These are phyloP conservation scores for Parastagonospora nodorum DNA, from an alignment of 2,329 filamentous ascomycete genomes.

Conservation along the genomic window DNA sequence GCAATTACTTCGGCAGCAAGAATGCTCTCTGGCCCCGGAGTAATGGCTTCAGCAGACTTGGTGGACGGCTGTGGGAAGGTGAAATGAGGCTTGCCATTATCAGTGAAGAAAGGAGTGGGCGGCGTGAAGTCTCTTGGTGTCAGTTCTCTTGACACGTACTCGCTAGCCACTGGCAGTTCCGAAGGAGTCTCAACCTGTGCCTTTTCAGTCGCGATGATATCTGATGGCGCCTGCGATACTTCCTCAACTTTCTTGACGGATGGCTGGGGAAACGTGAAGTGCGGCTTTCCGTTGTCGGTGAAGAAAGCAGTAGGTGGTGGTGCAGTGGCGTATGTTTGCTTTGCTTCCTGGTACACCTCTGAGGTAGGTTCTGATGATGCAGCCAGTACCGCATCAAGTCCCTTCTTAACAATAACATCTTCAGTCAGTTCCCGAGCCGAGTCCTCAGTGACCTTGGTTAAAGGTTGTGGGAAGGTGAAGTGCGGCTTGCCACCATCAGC, in stretches of 20 bases:
- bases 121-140: not conserved
- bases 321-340: not conserved
- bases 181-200: not conserved
- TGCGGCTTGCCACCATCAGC: conserved; percentile 10
- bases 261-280: conserved; percentile 2
- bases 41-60: not conserved
- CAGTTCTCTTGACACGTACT: not conserved
- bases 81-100: conserved; percentile 9
- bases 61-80: not conserved
- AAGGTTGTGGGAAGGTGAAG: conserved; percentile 3
- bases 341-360: not conserved
- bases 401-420: not conserved
- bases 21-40: not conserved
- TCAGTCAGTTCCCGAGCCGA: too few species aligned
- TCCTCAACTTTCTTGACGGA: not conserved
- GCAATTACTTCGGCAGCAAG: not conserved
- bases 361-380: not conserved
- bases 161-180: not conserved
- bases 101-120: conserved; percentile 10
- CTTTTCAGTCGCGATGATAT: not conserved
- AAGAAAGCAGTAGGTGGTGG: conserved; percentile 7
- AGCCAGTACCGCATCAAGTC: not conserved
- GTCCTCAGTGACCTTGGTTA: not conserved
- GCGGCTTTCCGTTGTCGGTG: conserved; percentile 9
- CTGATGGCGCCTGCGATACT: not conserved